Evolutionary conservation across 129 eudicot genomes (phyloP), one percentile per base, ranked within the genome.

Genomic region (Solidago caesia): DNA sequence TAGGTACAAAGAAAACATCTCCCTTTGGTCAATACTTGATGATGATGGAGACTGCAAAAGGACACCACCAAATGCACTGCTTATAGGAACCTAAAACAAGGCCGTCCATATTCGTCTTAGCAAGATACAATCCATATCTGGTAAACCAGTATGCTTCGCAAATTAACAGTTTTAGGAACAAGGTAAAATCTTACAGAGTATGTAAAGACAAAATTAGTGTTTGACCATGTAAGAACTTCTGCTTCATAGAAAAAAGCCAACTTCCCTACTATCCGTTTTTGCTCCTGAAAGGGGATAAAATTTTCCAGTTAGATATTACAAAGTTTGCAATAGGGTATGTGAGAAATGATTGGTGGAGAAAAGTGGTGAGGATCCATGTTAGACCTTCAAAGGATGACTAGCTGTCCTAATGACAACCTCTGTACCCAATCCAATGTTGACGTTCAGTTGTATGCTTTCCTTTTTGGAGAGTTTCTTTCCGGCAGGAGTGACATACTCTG

Each of bases 331-430:
- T 16, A 16, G 1, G 10, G 10, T 21, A 11, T 69, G 21, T 27
- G 70, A 58, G 33, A 7, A 67, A 64, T 26, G 7, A 64, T 70
- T 10, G 33, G 0, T 3, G 39, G 3, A 33, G 39, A 33, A 33
- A 33, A 33, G 39, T 33, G 39, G 39, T 33, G 39, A 33, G 2
- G 46, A 64, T 48, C 33, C 16, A 71, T 46, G 10, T 43, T 60
- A 62, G 58, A 94, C 99, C 99, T 91, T 94, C 51, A 94, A 68
- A 13, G 94, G 97, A 86, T 94, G 99, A 86, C 86, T 90, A 11
- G 81, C 72, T 53, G 84, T 77, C 77, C 79, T 82, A 56, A 88
- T 88, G 69, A 85, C 60, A 44, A 94, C 77, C 78, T 91, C 90
- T 72, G 86, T 77, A 49, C 80, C 92, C 67, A 85, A 80, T 39